Evolutionary conservation across 441 rosid genomes (phyloP).

Genomic region (Bruguiera hainesii): DNA sequence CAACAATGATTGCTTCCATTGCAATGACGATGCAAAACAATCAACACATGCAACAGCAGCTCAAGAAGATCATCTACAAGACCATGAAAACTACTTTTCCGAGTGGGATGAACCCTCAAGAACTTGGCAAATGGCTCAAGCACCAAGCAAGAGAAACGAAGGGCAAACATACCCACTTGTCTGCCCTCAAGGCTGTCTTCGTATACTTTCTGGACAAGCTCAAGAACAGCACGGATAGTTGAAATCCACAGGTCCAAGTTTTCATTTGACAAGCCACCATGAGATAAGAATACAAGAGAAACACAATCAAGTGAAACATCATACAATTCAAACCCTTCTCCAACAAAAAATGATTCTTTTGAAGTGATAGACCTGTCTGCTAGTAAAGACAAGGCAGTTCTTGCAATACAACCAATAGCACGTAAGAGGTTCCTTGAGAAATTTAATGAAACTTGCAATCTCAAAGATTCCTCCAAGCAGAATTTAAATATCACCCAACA

Average conservation of each 20-base stretch:
- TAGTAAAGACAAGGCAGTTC: constrained; percentile 36
- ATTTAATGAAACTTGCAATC: constrained; percentile 51
- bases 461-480: constrained; percentile 63
- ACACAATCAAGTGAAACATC: constrained; percentile 53
- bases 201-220: constrained; percentile 45
- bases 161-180: constrained; percentile 39
- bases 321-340: constrained; percentile 51
- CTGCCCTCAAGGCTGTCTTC: constrained; percentile 37
- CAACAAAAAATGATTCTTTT: constrained; percentile 27
- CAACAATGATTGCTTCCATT: constrained; percentile 26
- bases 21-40: constrained; percentile 37
- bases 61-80: constrained; percentile 74
- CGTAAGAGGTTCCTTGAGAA: constrained; percentile 55
- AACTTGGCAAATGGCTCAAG: constrained; percentile 81
- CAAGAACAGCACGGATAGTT: constrained; percentile 45
- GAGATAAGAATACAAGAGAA: constrained; percentile 56
- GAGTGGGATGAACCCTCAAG: constrained; percentile 66
- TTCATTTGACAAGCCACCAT: constrained; percentile 56
- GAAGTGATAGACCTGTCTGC: constrained; percentile 21
- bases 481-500: constrained; percentile 80
- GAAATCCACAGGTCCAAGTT: constrained; percentile 74
- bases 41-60: constrained; percentile 58
- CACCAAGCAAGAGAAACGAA: constrained; percentile 55
- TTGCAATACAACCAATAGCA: constrained; percentile 43
- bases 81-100: constrained; percentile 48